Conservation (phyloP, 768 basidiomycete genomes). For the Rhizopogon rudus region DNA sequence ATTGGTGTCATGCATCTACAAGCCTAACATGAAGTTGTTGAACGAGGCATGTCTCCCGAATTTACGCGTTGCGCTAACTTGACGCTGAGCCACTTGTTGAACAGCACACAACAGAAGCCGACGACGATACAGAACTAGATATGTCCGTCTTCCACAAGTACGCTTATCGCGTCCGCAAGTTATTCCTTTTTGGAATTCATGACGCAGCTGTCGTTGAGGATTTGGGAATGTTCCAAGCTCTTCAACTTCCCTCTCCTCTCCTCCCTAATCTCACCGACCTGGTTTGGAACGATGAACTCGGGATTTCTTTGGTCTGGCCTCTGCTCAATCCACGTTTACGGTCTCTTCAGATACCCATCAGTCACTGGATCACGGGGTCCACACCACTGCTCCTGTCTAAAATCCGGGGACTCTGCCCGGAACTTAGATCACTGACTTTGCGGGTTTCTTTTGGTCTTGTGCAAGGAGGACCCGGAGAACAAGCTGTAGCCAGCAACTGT, state of each 20-base stretch:
- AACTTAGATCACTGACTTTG: background rate
- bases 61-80: no score
- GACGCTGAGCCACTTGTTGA: background rate
- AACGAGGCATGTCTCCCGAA: background rate
- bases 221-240: background rate
- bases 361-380: background rate
- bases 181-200: background rate
- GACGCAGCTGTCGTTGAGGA: background rate
- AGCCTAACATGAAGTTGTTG: background rate
- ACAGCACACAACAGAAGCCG: background rate
- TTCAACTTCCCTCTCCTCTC: background rate
- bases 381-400: background rate
- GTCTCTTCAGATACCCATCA: background rate
- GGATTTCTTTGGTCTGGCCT: background rate
- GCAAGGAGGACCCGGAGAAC: background rate
- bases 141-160: background rate
- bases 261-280: background rate
- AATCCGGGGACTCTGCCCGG: background rate
- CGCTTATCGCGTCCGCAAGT: background rate
- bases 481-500: background rate
- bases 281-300: background rate
- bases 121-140: background rate
- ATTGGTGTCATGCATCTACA: background rate
- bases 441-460: background rate
- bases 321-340: background rate